Evolutionary conservation across 139 green algal species (phyloP), one percentile per base, ranked within the genome.

Genomic region (Tetradesmus obliquus): DNA sequence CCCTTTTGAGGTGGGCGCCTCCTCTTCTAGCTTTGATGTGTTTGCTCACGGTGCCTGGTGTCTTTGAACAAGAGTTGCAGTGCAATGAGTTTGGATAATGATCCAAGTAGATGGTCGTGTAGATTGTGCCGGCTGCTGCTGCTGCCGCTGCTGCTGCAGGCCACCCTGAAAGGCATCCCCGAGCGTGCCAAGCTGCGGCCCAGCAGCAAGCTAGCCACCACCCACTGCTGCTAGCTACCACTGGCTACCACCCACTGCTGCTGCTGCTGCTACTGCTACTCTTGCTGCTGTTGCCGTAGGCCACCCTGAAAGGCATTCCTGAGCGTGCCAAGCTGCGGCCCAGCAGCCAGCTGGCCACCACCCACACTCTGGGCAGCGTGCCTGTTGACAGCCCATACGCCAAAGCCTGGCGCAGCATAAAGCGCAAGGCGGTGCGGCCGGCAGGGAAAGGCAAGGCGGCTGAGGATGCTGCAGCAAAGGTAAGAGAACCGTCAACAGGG

Each of bases 331-430:
- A 57, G 79, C 79, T 91, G 57, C 57, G 24, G 12, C 57, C 57
- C 53, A 45, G 53, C 2, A 57, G 24, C 57, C 76, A 87, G 51
- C 22, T 76, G n/a, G 79, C 88, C 13, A 62, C 66, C 13, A 86
- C 79, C 9, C 45, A 76, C 55, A 71, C 79, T 10, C 20, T 91
- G 45, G 88, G 88, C 55, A 60, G 24, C n/a, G 24, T 85, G 1
- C 88, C 88, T 5, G 32, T 57, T 9, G 79, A 86, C 55, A 87
- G 76, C 79, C 32, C 58, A 15, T 91, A 91, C 53, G 79, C 55
- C 32, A 91, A 87, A 12, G 88, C 88, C 2, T 91, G 88, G 88
- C 71, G 79, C 66, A 87, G 17, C 24, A 81, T 91, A 58, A 86
- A 60, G 60, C 88, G 88, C 57, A 85, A 82, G 76, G 76, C 76